Percentiles rank a stretch among this genome's conserved stretches.
phyloP scores from a whole-genome alignment of 2,329 filamentous ascomycete genomes.

The Trichoderma sp. region DNA sequence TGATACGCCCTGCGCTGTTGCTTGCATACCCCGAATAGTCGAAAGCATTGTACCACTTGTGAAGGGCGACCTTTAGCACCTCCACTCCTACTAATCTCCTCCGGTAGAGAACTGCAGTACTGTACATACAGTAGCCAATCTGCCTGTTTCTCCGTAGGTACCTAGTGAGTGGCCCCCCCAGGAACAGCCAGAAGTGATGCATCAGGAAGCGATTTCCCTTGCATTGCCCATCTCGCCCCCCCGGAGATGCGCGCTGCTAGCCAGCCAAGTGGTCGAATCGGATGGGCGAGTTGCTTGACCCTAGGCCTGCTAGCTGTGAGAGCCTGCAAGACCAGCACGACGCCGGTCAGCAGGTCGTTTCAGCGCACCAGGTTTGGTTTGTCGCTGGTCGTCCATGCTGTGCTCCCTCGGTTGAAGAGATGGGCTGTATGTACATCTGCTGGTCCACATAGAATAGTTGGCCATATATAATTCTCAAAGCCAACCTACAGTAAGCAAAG shows the following conservation, averaged over 20 bases:
- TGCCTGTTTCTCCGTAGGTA: not conserved
- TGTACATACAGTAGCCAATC: not conserved
- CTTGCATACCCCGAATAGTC: not conserved
- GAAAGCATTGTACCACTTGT: not conserved
- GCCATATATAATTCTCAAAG: not conserved
- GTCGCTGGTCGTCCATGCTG: not conserved
- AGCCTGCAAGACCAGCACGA: not conserved
- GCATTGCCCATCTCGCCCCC: not conserved
- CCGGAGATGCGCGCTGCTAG: not conserved
- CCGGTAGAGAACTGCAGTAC: not conserved
- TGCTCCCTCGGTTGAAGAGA: not conserved
- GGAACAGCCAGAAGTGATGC: not conserved
- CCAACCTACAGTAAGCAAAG: not conserved
- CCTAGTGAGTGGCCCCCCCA: not conserved
- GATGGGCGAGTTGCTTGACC: not conserved
- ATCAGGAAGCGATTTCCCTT: conserved; percentile 15
- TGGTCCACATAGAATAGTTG: not conserved
- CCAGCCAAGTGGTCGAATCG: conserved; percentile 17
- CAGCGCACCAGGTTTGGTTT: not conserved
- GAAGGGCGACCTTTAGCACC: not conserved
- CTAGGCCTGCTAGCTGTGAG: conserved; percentile 3
- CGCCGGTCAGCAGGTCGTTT: conserved; percentile 11
- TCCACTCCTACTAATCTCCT: not conserved
- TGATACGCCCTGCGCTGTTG: not conserved
- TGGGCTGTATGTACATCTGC: not conserved